phyloP scores from a whole-genome alignment of 192 early-diverging fungal species.

The Podila verticillata region DNA sequence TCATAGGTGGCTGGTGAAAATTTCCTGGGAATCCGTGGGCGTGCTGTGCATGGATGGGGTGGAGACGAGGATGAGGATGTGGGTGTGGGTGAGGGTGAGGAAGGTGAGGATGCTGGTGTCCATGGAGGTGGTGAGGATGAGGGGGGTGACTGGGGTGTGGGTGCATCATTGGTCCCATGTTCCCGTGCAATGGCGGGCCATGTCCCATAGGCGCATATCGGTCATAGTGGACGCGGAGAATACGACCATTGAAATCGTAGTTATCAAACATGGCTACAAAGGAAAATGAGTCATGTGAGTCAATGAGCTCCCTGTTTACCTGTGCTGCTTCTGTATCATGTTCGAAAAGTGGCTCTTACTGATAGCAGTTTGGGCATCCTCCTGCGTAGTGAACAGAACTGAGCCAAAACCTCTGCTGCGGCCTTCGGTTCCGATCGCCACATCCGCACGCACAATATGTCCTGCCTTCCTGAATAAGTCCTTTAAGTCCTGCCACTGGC shows the following conservation, averaged over 20 bases:
- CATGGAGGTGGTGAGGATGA: conserved; percentile 32
- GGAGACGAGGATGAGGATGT: conserved; percentile 19
- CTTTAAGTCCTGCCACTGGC: conserved; percentile 87
- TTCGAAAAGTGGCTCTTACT: conserved; percentile 32
- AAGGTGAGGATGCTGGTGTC: conserved; percentile 26
- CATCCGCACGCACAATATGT: conserved; percentile 74
- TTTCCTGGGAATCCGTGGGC: conserved; percentile 25
- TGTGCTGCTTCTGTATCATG: too few species aligned
- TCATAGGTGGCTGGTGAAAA: conserved; percentile 34
- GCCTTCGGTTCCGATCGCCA: conserved; percentile 69
- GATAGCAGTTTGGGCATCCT: conserved; percentile 78
- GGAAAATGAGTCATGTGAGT: too few species aligned
- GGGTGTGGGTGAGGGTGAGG: not conserved
- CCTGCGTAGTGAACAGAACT: conserved; percentile 71
- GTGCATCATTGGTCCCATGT: conserved; percentile 45
- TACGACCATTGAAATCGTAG: conserved; percentile 60
- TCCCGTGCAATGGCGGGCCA: conserved; percentile 33
- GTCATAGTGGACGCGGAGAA: conserved; percentile 62
- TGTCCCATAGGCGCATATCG: conserved; percentile 50
- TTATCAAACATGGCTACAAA: conserved; percentile 59
- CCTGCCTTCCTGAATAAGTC: conserved; percentile 79
- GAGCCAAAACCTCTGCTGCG: conserved; percentile 79
- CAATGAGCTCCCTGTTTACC: not conserved
- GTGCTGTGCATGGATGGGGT: conserved; percentile 27
- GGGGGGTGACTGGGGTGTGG: conserved; percentile 47